Evolutionary conservation across 164 flowering plant genomes (phyloP), one percentile per base, ranked within the genome.

Genomic region (Vitis rupestris): DNA sequence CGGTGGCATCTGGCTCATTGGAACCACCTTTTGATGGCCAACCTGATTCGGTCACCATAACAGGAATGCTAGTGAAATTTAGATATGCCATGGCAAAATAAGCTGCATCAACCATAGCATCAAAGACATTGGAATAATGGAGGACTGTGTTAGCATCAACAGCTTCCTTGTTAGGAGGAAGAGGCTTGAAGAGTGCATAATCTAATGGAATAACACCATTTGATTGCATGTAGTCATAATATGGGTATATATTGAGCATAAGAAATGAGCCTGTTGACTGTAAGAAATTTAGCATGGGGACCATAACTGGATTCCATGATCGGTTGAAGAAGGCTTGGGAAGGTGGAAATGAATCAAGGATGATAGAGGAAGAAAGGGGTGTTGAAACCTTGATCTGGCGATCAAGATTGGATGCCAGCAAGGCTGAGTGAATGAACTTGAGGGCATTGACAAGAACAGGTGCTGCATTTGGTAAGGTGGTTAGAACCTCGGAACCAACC

Each of bases 11-110:
- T 1, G 90, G 88, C 74, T 90, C 97, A 17, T 74, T 72, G 8
- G 90, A 50, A 50, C 81, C 94, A n/a, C 97, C 97, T 68, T 80
- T 82, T 7, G 90, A 90, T 5, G 94, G 94, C 97, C 97, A 89
- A 17, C 94, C 94, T 0, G 97, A 72, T 73, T 91, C 97, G 12
- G 87, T 82, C 63, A 89, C 97, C 12, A 91, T 44, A 55, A 91
- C 76, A 4, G 90, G 90, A 55, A 89, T 80, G 63, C 83, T 85
- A 3, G 97, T 85, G 85, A 86, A 82, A 68, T 91, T 91, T 0
- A 91, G 72, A 61, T 64, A 78, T 10, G 79, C 76, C 92, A 91
- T 87, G 12, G 97, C 88, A 62, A 80, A 84, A 69, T 91, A 89
- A 8, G 90, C 82, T 23, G 97, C 97, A 74, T 91, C 97, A 48